phyloP scores from a whole-genome alignment of 2,329 filamentous ascomycete species.

The Botrytis fragariae region DNA sequence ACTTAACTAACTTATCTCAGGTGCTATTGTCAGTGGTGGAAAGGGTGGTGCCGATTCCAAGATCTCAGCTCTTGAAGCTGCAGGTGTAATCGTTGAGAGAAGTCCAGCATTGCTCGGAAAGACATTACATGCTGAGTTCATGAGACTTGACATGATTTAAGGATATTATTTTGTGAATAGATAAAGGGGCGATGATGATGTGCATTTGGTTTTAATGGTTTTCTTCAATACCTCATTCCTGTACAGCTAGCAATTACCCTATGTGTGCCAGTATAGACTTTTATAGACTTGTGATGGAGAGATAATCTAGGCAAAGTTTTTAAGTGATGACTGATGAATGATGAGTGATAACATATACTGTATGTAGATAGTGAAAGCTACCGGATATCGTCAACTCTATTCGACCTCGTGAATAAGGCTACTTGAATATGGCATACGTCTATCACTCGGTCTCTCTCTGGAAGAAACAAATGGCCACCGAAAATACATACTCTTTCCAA shows the following conservation, averaged over 20 bases:
- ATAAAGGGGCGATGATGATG: slow-evolving; percentile 28
- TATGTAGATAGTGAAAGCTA: not conserved
- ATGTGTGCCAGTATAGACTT: slow-evolving; percentile 24
- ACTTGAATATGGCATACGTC: not conserved
- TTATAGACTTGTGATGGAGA: slow-evolving; percentile 19
- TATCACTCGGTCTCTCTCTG: not conserved
- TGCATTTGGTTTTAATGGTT: slow-evolving; percentile 34
- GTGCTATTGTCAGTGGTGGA: slow-evolving; percentile 92
- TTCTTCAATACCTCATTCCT: slow-evolving; percentile 38
- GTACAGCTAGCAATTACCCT: slow-evolving; percentile 39
- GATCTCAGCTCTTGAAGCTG: slow-evolving; percentile 89
- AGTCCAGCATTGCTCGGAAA: slow-evolving; percentile 90
- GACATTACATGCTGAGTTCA: slow-evolving; percentile 91
- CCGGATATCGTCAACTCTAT: not conserved
- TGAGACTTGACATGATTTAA: slow-evolving; percentile 91
- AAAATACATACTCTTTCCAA: not conserved
- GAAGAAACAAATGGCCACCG: not conserved
- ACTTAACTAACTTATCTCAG: slow-evolving; percentile 36
- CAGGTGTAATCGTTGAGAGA: slow-evolving; percentile 94
- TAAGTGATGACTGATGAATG: not conserved
- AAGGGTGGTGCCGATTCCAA: slow-evolving; percentile 98
- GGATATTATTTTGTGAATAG: slow-evolving; percentile 30
- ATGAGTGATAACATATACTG: not conserved
- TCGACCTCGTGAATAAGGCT: not conserved
- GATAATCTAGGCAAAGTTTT: not conserved